Base-by-base conservation (phyloP, 1,284 basidiomycete species). In the Ceratorhiza oryzae-sativae region DNA sequence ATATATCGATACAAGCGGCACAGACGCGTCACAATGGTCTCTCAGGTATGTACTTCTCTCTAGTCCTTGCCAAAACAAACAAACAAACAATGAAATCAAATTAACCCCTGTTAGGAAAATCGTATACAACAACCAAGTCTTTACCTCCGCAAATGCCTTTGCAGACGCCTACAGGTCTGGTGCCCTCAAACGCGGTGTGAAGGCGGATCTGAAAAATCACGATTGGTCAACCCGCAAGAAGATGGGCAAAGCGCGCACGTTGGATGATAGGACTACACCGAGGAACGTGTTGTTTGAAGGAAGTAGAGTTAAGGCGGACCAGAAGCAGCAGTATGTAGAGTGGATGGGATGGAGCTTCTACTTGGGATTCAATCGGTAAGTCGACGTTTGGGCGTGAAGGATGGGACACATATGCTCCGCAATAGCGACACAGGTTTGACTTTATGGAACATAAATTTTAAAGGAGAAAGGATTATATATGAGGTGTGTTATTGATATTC, bases 281-380 rank as follows among this genome's bases (percentile, higher is more conserved):
- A 83, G 87, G 49, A 82, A 82, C 0, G 85, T 90, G 0, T 84
- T 84, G 3, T 87, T 88, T 75, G 85, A 82, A 2, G 89, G 89
- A 0, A 76, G 85, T 74, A 80, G 89, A 2, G 89, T 86, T 77
- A 80, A 85, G 48, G 84, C 90, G 15, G 87, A 90, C 76, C 77
- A 76, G 25, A 80, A 82, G 53, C 78, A 81, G 61, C 83, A 86
- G 75, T 90, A 86, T 73, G 79, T 90, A 39, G 86, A 82, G 61
- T 90, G 88, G 88, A 86, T 88, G 85, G 86, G 84, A 1, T 89
- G 86, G 86, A 82, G 84, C 0, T 76, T 89, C 78, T 90, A 86
- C 75, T 80, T 89, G 30, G 84, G 85, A 67, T 90, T 90, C 76
- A 85, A 87, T 65, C 79, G 88, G 42, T 88, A 88, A 36, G 45